Percentiles rank a stretch among this genome's conserved stretches.
Evolutionary conservation across 768 basidiomycete species (phyloP).

Genomic region (Lactifluus volemus): DNA sequence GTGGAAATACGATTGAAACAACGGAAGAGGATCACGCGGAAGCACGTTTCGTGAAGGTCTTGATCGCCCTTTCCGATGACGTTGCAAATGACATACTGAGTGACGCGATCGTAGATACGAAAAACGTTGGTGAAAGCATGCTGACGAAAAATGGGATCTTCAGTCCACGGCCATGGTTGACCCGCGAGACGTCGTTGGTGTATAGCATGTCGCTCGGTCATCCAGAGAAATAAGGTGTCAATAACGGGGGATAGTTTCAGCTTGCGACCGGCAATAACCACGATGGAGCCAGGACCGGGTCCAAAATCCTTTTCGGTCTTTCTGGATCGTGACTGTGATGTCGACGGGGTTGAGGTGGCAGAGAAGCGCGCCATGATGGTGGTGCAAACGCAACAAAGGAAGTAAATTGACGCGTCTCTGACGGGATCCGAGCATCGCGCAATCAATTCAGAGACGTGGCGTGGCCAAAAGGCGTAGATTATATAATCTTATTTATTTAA

Average conservation of each 20-base stretch:
- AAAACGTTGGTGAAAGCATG: slow-evolving; percentile 68
- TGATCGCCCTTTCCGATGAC: slow-evolving; percentile 65
- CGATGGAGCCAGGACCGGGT: slow-evolving; percentile 14
- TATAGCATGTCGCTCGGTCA: slow-evolving; percentile 26
- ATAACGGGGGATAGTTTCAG: slow-evolving; percentile 23
- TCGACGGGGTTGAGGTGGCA: slow-evolving; percentile 17
- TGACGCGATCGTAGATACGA: slow-evolving; percentile 61
- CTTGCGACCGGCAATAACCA: slow-evolving; percentile 22
- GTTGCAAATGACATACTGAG: slow-evolving; percentile 58
- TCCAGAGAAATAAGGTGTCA: slow-evolving; percentile 27
- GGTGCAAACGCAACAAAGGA: slow-evolving; percentile 5
- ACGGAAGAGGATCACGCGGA: slow-evolving; percentile 66
- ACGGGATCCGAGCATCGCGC: slow-evolving; percentile 15
- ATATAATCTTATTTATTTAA: background rate
- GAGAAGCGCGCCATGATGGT: slow-evolving; percentile 15
- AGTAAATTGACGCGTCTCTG: slow-evolving; percentile 5
- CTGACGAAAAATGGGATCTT: slow-evolving; percentile 45
- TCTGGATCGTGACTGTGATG: slow-evolving; percentile 9
- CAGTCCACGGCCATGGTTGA: slow-evolving; percentile 44
- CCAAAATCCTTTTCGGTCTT: background rate
- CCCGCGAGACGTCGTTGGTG: slow-evolving; percentile 25
- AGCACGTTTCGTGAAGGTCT: slow-evolving; percentile 50
- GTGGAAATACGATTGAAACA: slow-evolving; percentile 64
- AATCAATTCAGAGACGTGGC: slow-evolving; percentile 7
- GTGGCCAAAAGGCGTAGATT: slow-evolving; percentile 10